A percentile compares a stretch with the other conserved stretches of the same genome.
Evolutionary conservation across 23 red algal species (phyloP).

Genomic region (Cyanidiococcus yangmingshanensis): DNA sequence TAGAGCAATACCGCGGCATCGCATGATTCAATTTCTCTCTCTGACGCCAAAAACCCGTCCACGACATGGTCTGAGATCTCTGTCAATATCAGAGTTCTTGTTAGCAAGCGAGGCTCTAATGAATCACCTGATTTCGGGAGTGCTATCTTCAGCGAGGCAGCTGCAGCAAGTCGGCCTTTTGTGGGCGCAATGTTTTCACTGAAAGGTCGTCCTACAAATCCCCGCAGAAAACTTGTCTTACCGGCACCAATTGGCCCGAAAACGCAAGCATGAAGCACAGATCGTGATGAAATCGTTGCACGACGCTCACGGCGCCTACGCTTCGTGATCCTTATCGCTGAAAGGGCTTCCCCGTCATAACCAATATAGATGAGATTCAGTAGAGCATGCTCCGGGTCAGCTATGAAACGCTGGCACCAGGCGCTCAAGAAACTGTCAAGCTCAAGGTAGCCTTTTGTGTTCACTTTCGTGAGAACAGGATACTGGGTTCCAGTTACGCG

Average conservation of each 20-base stretch:
- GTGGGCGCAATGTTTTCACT: background rate
- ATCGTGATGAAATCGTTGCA: constrained; percentile 26
- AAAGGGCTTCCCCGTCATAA: constrained; percentile 29
- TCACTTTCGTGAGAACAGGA: constrained; percentile 4
- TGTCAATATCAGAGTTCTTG: constrained; percentile 38
- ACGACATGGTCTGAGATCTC: constrained; percentile 33
- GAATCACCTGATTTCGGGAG: constrained; percentile 21
- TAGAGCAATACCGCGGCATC: constrained; percentile 66
- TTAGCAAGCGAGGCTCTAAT: constrained; percentile 4
- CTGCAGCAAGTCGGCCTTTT: background rate
- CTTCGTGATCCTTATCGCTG: constrained; percentile 42
- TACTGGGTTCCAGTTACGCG: background rate
- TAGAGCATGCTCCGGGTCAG: constrained; percentile 39
- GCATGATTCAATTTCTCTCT: constrained; percentile 37
- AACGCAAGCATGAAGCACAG: constrained; percentile 52
- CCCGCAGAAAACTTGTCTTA: constrained; percentile 66
- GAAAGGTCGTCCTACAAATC: constrained; percentile 40
- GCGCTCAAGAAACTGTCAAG: constrained; percentile 52
- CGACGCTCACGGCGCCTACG: constrained; percentile 54
- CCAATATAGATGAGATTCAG: constrained; percentile 59
- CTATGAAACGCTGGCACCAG: constrained; percentile 56
- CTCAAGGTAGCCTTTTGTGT: constrained; percentile 21
- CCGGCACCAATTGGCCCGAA: constrained; percentile 38
- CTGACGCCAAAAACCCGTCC: constrained; percentile 22
- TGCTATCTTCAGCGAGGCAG: constrained; percentile 3